Conservation (phyloP, 2,329 filamentous ascomycete genomes). For the Cladosporium austrohemisphaericum region DNA sequence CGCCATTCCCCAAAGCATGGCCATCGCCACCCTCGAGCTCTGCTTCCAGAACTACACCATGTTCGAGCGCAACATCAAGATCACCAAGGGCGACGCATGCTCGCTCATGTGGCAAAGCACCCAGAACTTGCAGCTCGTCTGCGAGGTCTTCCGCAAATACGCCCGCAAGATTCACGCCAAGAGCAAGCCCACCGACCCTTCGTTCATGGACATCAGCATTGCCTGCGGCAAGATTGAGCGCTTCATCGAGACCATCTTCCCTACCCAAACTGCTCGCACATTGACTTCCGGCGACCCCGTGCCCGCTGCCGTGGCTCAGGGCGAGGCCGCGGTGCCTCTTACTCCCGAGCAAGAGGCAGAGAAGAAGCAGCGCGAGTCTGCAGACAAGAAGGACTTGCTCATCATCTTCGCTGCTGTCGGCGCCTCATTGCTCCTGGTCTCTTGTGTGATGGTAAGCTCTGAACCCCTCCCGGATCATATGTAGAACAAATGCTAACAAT, state of each 20-base stretch:
- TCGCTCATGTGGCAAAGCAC: conserved; percentile 88
- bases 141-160: conserved; percentile 76
- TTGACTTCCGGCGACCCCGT: conserved; percentile 22
- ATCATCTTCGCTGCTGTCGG: conserved; percentile 66
- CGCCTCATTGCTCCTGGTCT: conserved; percentile 66
- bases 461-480: not conserved
- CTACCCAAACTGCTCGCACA: conserved; percentile 68
- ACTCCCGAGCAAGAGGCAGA: conserved; percentile 56
- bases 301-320: conserved; percentile 42
- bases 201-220: conserved; percentile 86
- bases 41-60: conserved; percentile 89
- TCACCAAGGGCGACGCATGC: conserved; percentile 91
- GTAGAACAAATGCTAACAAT: conserved; percentile 12
- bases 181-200: conserved; percentile 90
- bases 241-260: conserved; percentile 93
- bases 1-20: conserved; percentile 95
- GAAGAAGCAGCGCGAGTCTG: conserved; percentile 49
- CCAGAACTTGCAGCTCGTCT: conserved; percentile 79
- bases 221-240: conserved; percentile 92
- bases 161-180: conserved; percentile 81
- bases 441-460: conserved; percentile 69
- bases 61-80: conserved; percentile 87
- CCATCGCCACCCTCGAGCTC: conserved; percentile 87
- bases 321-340: conserved; percentile 45
- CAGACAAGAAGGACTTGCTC: conserved; percentile 53